Evolutionary conservation across 2,329 filamentous ascomycete species (phyloP).

Genomic region (Raffaelea ambrosiae): DNA sequence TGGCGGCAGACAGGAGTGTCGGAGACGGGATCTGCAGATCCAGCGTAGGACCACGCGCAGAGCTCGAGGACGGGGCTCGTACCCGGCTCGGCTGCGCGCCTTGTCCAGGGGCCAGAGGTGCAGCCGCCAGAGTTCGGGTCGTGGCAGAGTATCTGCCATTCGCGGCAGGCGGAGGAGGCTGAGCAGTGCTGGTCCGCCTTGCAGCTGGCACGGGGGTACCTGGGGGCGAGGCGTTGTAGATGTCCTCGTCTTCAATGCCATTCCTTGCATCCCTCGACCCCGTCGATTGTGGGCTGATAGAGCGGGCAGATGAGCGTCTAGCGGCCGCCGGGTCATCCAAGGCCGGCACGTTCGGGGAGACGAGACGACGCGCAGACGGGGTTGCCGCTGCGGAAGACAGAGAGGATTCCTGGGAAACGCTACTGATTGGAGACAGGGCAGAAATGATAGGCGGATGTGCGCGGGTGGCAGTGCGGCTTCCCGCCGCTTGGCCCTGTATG

Average conservation of each 20-base stretch:
- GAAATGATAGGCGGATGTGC: too few species aligned
- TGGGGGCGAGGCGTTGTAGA: conserved; percentile 40
- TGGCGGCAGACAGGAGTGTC: neutral
- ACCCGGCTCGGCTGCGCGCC: neutral
- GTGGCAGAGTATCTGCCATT: neutral
- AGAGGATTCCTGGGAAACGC: too few species aligned
- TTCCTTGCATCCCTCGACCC: too few species aligned
- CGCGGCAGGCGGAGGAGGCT: neutral
- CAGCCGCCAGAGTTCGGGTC: neutral
- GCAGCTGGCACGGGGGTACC: conserved; percentile 21
- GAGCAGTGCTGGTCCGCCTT: neutral
- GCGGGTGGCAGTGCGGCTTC: too few species aligned
- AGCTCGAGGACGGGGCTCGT: neutral
- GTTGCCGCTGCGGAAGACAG: too few species aligned
- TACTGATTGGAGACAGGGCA: too few species aligned
- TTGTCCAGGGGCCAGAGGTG: conserved; percentile 6
- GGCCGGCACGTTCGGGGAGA: too few species aligned
- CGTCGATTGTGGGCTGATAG: too few species aligned
- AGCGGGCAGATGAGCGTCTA: too few species aligned
- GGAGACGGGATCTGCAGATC: conserved; percentile 22
- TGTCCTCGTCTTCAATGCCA: conserved; percentile 24
- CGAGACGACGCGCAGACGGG: too few species aligned
- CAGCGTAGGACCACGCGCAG: conserved; percentile 9
- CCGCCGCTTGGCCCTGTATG: too few species aligned
- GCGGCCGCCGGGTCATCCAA: too few species aligned